Evolutionary conservation across 176 grass and related monocot species (phyloP).

Genomic region (Musa acuminata): DNA sequence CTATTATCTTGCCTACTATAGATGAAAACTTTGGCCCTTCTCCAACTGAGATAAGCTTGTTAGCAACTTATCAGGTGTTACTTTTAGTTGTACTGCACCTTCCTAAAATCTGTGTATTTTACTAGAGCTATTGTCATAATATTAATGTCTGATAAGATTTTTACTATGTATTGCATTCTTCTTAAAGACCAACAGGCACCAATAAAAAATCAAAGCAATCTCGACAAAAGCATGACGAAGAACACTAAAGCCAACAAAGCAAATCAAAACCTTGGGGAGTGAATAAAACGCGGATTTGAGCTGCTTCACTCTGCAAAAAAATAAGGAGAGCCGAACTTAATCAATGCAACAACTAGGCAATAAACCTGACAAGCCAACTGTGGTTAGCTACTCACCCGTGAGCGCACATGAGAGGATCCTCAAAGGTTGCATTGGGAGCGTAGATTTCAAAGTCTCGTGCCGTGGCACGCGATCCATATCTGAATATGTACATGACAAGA

Average conservation of each 20-base stretch:
- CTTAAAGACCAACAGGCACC: too few species aligned
- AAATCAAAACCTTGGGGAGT: conserved; percentile 33
- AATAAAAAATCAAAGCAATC: background rate
- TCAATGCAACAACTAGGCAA: background rate
- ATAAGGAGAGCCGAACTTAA: background rate
- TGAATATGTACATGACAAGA: background rate
- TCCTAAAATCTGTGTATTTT: too few species aligned
- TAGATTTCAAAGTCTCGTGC: conserved; percentile 48
- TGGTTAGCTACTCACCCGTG: conserved; percentile 17
- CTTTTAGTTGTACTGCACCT: too few species aligned
- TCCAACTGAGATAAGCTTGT: too few species aligned
- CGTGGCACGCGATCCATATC: conserved; percentile 41
- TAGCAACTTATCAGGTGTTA: too few species aligned
- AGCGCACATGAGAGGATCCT: conserved; percentile 45
- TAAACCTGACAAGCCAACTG: too few species aligned
- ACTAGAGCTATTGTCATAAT: too few species aligned
- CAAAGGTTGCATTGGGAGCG: conserved; percentile 37
- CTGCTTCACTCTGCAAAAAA: conserved; percentile 38
- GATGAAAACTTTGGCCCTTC: too few species aligned
- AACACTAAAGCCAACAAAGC: background rate
- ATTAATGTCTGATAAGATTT: too few species aligned
- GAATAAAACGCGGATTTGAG: conserved; percentile 49
- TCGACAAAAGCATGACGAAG: background rate
- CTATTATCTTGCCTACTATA: too few species aligned
- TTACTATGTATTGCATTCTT: too few species aligned